phyloP scores from a whole-genome alignment of 352 stramenopile species.

The Phytophthora ohioensis region DNA sequence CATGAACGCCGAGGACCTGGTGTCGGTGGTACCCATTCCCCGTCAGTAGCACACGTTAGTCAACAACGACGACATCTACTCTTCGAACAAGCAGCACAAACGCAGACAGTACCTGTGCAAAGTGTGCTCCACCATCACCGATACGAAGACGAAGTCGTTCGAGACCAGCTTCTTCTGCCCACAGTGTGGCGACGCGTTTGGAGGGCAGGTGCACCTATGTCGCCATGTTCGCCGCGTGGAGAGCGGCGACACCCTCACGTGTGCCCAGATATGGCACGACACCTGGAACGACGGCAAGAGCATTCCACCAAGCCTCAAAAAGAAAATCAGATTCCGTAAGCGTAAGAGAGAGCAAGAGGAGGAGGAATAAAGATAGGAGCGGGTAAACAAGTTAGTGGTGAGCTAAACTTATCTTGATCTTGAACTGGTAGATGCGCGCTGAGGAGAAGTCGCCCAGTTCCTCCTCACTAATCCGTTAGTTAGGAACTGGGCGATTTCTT shows the following conservation, averaged over 20 bases:
- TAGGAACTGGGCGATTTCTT: too few species aligned
- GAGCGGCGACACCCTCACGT: neutral
- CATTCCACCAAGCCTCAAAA: neutral
- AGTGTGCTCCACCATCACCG: constrained; percentile 26
- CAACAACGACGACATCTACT: constrained; percentile 18
- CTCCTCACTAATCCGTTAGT: constrained; percentile 1
- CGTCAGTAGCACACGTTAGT: constrained; percentile 11
- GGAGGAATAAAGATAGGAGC: neutral
- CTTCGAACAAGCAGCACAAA: constrained; percentile 14
- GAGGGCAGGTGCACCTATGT: neutral
- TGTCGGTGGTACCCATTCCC: constrained; percentile 8
- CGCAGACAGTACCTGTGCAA: constrained; percentile 30
- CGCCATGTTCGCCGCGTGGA: neutral
- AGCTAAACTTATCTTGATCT: too few species aligned
- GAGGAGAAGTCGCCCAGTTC: neutral
- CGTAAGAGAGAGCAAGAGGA: neutral
- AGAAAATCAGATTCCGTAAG: constrained; percentile 4
- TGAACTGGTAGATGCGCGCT: too few species aligned
- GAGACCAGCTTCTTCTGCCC: constrained; percentile 24
- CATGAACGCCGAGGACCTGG: constrained; percentile 23
- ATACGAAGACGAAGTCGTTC: constrained; percentile 12
- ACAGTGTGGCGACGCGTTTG: neutral
- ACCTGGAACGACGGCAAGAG: neutral
- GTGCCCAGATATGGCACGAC: neutral
- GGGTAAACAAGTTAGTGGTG: too few species aligned